Evolutionary conservation across 768 basidiomycete species (phyloP).

Genomic region (Phylloporus arenicola): DNA sequence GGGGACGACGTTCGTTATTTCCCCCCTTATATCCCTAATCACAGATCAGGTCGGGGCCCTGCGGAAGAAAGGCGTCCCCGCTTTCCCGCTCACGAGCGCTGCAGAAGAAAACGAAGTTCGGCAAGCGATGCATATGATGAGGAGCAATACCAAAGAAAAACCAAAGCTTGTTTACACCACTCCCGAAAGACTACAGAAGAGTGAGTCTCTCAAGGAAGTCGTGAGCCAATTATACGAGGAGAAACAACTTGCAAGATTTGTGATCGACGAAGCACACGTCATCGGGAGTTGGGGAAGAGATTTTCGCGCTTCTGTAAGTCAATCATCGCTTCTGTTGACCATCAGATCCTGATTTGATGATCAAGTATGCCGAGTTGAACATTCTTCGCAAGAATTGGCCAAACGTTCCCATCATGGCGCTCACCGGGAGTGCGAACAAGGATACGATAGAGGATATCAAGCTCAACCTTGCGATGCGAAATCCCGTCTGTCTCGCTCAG

Average conservation of each 20-base stretch:
- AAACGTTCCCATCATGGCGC: constrained; percentile 85
- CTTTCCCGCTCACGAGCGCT: constrained; percentile 62
- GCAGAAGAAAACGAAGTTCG: constrained; percentile 37
- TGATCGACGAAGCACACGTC: constrained; percentile 95
- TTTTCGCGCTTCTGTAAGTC: constrained; percentile 74
- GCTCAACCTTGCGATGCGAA: constrained; percentile 55
- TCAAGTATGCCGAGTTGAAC: constrained; percentile 64
- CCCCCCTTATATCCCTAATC: constrained; percentile 86
- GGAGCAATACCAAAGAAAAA: constrained; percentile 33
- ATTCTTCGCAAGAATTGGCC: constrained; percentile 71
- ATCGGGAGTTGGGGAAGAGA: constrained; percentile 93
- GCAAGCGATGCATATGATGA: constrained; percentile 40
- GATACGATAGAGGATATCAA: constrained; percentile 77
- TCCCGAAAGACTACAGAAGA: constrained; percentile 80
- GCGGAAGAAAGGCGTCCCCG: constrained; percentile 58
- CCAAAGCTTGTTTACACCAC: constrained; percentile 82
- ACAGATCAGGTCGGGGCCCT: constrained; percentile 79
- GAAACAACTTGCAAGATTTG: constrained; percentile 74
- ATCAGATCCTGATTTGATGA: constrained; percentile 9
- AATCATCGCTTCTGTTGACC: not conserved
- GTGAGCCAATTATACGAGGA: constrained; percentile 53
- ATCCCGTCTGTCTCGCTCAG: constrained; percentile 56
- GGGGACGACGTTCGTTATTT: constrained; percentile 87
- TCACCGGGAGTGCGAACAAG: constrained; percentile 90
- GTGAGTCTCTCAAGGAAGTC: constrained; percentile 47